Percentiles rank a stretch among this genome's conserved stretches.
phyloP scores from a whole-genome alignment of 2,329 filamentous ascomycete species.

The Scedosporium apiospermum region DNA sequence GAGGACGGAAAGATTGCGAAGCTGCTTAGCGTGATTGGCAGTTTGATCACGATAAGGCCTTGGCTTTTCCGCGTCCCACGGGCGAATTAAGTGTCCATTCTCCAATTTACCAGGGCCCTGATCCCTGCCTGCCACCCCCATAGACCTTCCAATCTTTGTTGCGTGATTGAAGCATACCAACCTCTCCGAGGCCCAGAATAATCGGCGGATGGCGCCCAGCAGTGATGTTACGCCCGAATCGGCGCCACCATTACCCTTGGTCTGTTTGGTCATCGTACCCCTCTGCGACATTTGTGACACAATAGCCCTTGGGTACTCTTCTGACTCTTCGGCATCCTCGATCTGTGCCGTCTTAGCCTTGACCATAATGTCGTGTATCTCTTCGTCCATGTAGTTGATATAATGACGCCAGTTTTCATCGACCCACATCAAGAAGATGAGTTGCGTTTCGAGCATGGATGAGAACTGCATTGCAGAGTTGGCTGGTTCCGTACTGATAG shows the following conservation, averaged over 20 bases:
- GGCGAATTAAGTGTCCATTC: too few species aligned
- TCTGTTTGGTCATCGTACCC: not conserved
- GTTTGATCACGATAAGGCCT: not conserved
- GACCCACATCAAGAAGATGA: constrained; percentile 8
- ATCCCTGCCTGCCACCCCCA: too few species aligned
- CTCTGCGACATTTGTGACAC: not conserved
- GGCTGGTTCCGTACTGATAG: not conserved
- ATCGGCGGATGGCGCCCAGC: too few species aligned
- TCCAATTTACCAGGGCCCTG: too few species aligned
- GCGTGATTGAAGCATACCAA: too few species aligned
- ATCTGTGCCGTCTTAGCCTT: constrained; percentile 8
- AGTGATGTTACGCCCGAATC: too few species aligned
- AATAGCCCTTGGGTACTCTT: not conserved
- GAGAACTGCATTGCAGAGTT: constrained; percentile 6
- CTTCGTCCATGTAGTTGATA: constrained; percentile 9
- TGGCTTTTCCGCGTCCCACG: too few species aligned
- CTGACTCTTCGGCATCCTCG: not conserved
- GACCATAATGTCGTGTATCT: constrained; percentile 3
- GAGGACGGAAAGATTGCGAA: not conserved
- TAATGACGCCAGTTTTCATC: constrained; percentile 9
- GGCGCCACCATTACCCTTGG: too few species aligned
- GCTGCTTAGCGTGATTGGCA: not conserved
- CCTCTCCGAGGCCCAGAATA: too few species aligned
- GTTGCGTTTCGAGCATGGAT: constrained; percentile 7
- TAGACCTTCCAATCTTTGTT: too few species aligned